Percentiles rank a stretch among this genome's conserved stretches.
Conservation (phyloP, 2,329 filamentous ascomycete genomes). For the Ampelomyces quisqualis region DNA sequence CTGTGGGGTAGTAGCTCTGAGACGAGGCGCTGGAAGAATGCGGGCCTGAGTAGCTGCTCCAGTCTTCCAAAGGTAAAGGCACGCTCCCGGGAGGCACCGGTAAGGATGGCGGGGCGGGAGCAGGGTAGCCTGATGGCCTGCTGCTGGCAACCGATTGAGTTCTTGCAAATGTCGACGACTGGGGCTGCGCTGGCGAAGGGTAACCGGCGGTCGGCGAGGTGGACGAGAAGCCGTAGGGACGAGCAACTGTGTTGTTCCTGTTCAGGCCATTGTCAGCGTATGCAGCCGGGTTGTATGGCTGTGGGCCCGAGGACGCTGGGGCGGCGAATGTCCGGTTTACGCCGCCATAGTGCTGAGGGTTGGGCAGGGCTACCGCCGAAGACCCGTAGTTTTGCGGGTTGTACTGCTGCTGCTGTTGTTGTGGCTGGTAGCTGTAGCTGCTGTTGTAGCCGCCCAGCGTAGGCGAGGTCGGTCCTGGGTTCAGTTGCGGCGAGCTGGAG, state of each 20-base stretch:
- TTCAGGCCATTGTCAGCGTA: slow-evolving; percentile 43
- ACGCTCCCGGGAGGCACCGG: slow-evolving; percentile 40
- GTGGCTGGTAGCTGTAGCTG: slow-evolving; percentile 48
- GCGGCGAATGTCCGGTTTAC: slow-evolving; percentile 40
- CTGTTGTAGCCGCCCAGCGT: slow-evolving; percentile 25
- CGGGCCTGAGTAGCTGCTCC: slow-evolving; percentile 36
- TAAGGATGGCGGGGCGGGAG: slow-evolving; percentile 40
- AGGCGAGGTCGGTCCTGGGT: slow-evolving; percentile 33
- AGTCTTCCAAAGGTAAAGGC: slow-evolving; percentile 37
- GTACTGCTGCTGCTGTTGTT: slow-evolving; percentile 50
- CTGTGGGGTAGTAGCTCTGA: slow-evolving; percentile 34
- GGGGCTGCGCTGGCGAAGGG: slow-evolving; percentile 32
- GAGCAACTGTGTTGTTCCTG: slow-evolving; percentile 35
- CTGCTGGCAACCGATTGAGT: slow-evolving; percentile 34
- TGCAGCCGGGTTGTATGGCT: slow-evolving; percentile 50
- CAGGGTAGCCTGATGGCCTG: slow-evolving; percentile 36
- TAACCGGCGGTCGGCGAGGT: slow-evolving; percentile 36
- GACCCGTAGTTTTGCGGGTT: slow-evolving; percentile 64
- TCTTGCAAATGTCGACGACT: slow-evolving; percentile 37
- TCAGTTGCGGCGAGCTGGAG: slow-evolving; percentile 31
- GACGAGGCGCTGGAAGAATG: slow-evolving; percentile 32
- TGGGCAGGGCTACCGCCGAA: slow-evolving; percentile 47
- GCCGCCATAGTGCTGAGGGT: slow-evolving; percentile 64
- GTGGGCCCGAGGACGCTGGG: slow-evolving; percentile 26
- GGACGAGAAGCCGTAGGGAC: slow-evolving; percentile 42